Conservation (phyloP, 2,329 filamentous ascomycete species). For the Sclerotinia minor region DNA sequence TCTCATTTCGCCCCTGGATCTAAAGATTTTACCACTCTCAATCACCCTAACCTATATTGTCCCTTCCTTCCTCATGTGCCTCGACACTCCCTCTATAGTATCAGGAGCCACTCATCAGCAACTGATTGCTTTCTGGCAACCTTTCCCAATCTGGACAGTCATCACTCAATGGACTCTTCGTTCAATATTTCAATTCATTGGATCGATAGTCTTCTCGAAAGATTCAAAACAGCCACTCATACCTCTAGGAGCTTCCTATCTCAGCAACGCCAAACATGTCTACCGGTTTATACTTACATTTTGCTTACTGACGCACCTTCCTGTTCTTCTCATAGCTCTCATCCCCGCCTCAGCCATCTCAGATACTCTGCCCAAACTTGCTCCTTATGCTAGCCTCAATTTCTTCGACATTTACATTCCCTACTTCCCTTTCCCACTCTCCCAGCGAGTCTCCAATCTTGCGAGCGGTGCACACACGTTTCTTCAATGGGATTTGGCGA, state of each 20-base stretch:
- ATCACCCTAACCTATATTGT: slow-evolving; percentile 48
- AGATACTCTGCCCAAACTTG: slow-evolving; percentile 42
- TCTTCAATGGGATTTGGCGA: slow-evolving; percentile 51
- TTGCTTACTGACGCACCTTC: slow-evolving; percentile 45
- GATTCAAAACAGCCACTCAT: slow-evolving; percentile 35
- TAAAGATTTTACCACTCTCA: slow-evolving; percentile 44
- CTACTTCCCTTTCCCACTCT: slow-evolving; percentile 40
- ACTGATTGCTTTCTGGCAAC: slow-evolving; percentile 52
- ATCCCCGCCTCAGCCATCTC: slow-evolving; percentile 43
- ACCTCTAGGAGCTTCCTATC: slow-evolving; percentile 32
- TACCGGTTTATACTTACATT: slow-evolving; percentile 45
- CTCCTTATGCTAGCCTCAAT: slow-evolving; percentile 40
- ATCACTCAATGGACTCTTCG: slow-evolving; percentile 43
- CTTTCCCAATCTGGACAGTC: slow-evolving; percentile 50
- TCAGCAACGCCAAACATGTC: slow-evolving; percentile 31
- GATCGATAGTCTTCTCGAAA: slow-evolving; percentile 29
- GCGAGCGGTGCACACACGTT: slow-evolving; percentile 48
- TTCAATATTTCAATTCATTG: slow-evolving; percentile 16
- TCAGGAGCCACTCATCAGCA: slow-evolving; percentile 48
- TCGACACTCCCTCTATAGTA: slow-evolving; percentile 46
- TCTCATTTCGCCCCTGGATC: slow-evolving; percentile 37
- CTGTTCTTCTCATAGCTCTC: slow-evolving; percentile 46
- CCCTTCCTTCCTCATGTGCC: slow-evolving; percentile 47
- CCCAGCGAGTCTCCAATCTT: slow-evolving; percentile 28
- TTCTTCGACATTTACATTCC: slow-evolving; percentile 46